phyloP scores from a whole-genome alignment of 1,139 yeast species.

The Pichia sorboxylosa region DNA sequence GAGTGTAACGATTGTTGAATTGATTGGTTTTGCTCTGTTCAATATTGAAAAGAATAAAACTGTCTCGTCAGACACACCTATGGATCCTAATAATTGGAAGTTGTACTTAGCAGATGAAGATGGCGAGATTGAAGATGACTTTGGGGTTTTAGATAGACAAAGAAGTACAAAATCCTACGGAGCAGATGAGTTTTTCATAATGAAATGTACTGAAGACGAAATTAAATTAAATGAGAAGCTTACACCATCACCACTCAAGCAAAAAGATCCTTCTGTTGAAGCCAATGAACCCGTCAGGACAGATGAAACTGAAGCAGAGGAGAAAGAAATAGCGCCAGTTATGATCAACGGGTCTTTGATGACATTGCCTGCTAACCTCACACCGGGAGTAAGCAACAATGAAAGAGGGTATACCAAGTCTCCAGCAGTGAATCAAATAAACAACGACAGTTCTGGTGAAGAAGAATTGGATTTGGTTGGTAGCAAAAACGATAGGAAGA shows the following conservation, averaged over 20 bases:
- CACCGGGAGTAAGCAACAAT: too few species aligned
- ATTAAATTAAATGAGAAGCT: constrained; percentile 25
- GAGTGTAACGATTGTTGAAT: constrained; percentile 43
- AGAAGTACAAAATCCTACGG: constrained; percentile 47
- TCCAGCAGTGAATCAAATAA: too few species aligned
- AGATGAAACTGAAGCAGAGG: too few species aligned
- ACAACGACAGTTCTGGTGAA: too few species aligned
- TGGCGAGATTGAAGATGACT: constrained; percentile 64
- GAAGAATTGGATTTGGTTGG: too few species aligned
- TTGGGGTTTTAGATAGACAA: constrained; percentile 54
- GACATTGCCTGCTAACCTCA: too few species aligned
- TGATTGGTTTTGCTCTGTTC: constrained; percentile 49
- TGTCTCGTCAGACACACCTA: constrained; percentile 6
- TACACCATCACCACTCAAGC: constrained; percentile 41
- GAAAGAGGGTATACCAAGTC: too few species aligned
- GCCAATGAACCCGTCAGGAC: too few species aligned
- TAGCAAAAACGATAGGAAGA: too few species aligned
- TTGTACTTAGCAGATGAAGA: constrained; percentile 68
- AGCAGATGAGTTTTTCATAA: constrained; percentile 56
- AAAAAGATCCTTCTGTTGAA: too few species aligned
- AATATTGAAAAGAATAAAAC: constrained; percentile 6
- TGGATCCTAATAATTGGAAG: constrained; percentile 54
- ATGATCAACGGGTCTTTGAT: too few species aligned
- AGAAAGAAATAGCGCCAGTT: too few species aligned
- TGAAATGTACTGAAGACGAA: constrained; percentile 32